Base-by-base conservation (phyloP, 176 grass and related monocot species). In the Bolboschoenus planiculmis region DNA sequence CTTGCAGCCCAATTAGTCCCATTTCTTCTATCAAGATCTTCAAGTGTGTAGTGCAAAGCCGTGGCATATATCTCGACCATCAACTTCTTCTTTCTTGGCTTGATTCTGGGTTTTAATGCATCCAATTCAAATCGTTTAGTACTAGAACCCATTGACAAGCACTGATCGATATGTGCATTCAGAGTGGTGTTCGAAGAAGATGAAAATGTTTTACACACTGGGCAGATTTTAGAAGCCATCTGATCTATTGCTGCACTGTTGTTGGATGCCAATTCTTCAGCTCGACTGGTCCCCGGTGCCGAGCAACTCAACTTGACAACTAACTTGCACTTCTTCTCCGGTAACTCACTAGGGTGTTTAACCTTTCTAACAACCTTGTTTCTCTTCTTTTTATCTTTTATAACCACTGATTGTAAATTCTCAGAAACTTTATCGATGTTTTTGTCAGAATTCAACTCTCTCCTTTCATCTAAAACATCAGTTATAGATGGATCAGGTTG, bases 121-220 rank as follows among this genome's bases (percentile, higher is more conserved):
- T 89, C 72, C 18, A 65, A 77, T 79, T 91, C 86, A 66, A 78
- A 75, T 44, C 10, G 80, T 66, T 95, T 87, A 36, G 79, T 65
- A 87, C 90, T 90, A 51, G 92, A 90, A 58, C 90, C 91, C 39
- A 76, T 87, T 74, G 86, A 93, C 60, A 99, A 87, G 56, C 96
- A 99, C 72, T 89, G 92, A 68, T 99, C 96, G 48, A 99, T 99
- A 82, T 99, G 96, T 18, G 96, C 91, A 84, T 99, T 99, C 89
- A 99, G 65, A 81, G 91, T 99, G 63, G 96, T 99, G 83, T 99
- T 99, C 0, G 96, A 99, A 56, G 91, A 91, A 40, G 96, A 99
- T 66, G 93, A 89, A 81, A 99, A 99, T 15, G 85, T 85, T 87
- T 86, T 99, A 83, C 96, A 99, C 74, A 99, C 96, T 80, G 92